Conservation (phyloP, 306 rosid species). For the Rosa persica region DNA sequence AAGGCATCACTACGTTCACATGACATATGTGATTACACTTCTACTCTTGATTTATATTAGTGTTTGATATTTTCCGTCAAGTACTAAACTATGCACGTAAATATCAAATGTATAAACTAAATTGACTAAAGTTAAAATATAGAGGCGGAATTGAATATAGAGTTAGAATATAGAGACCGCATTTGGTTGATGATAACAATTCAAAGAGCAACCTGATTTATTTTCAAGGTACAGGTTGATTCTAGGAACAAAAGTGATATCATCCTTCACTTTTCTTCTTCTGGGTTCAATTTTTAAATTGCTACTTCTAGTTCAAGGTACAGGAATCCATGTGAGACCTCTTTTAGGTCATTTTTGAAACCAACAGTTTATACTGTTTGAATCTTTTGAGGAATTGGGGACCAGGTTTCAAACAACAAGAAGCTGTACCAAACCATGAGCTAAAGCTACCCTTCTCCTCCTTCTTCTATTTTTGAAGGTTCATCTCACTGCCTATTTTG, state of each 20-base stretch:
- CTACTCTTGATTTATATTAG: not conserved
- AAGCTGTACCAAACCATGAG: conserved; percentile 1
- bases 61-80: not conserved
- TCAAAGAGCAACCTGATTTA: not conserved
- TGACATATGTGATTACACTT: not conserved
- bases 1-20: not conserved
- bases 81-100: not conserved
- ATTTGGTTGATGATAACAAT: not conserved
- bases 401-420: not conserved
- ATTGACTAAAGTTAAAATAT: not conserved
- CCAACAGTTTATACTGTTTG: not conserved
- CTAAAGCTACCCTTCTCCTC: not conserved
- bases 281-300: not conserved
- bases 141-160: not conserved
- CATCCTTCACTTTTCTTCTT: not conserved
- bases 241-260: not conserved
- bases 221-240: not conserved
- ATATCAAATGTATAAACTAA: not conserved
- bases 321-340: not conserved
- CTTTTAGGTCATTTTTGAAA: not conserved
- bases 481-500: not conserved
- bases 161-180: not conserved
- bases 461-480: not conserved
- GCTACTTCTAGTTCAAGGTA: not conserved
- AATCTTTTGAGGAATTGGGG: not conserved